Percentiles rank a stretch among this genome's conserved stretches.
These are phyloP conservation scores for Biscutella laevigata DNA, from an alignment of 441 rosid genomes.

Conservation along the genomic window DNA sequence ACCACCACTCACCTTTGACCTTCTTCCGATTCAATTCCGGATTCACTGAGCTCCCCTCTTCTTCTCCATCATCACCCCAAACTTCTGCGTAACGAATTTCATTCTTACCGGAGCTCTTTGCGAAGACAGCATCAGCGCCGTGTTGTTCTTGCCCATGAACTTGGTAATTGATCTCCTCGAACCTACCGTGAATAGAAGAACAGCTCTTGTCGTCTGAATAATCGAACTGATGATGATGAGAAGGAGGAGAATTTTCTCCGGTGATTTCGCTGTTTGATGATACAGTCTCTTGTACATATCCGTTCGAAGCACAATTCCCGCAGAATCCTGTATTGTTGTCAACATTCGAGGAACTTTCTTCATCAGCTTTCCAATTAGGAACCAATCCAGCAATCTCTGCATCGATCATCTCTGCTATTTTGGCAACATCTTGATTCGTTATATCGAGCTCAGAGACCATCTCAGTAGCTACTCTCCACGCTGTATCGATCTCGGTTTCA, in stretches of 20 bases:
- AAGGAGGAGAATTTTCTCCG: conserved; percentile 25
- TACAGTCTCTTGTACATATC: conserved; percentile 34
- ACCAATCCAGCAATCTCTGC: conserved; percentile 64
- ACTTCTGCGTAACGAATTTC: conserved; percentile 25
- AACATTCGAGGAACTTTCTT: conserved; percentile 24
- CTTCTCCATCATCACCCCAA: conserved; percentile 36
- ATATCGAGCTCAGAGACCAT: conserved; percentile 82
- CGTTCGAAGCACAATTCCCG: conserved; percentile 41
- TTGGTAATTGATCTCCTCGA: conserved; percentile 7
- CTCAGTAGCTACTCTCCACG: conserved; percentile 75
- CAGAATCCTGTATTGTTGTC: conserved; percentile 27
- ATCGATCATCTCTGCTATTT: conserved; percentile 87
- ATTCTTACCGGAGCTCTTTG: no score
- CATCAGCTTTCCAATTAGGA: conserved; percentile 52
- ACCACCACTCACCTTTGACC: conserved; percentile 11
- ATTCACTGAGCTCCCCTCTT: not conserved
- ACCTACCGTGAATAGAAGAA: conserved; percentile 62
- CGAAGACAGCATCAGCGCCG: no score
- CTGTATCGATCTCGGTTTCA: conserved; percentile 67
- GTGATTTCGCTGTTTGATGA: conserved; percentile 32
- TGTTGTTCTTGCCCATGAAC: no score
- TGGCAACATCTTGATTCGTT: conserved; percentile 64
- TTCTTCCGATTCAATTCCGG: not conserved
- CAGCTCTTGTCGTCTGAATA: conserved; percentile 35
- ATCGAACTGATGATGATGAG: conserved; percentile 28